Base-by-base conservation (phyloP, 2,329 filamentous ascomycete species). In the Uncinocarpus reesii region DNA sequence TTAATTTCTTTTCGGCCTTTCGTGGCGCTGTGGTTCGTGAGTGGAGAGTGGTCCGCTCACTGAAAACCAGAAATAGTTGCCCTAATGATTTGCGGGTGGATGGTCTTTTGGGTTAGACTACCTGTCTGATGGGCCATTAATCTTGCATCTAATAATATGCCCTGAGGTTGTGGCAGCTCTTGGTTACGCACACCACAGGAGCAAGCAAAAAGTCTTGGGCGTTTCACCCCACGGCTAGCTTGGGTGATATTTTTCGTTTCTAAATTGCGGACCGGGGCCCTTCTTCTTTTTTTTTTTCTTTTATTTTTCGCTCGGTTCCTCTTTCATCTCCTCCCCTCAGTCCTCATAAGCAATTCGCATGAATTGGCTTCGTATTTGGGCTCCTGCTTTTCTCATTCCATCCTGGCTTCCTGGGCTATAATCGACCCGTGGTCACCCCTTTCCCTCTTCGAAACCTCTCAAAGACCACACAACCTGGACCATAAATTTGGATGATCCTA, bases 151-250 rank as follows among this genome's bases (percentile, higher is more conserved):
- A 38, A 47, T 47, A 47, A 47, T 47, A 47, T 40, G 42, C 29
- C 13, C 31, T 28, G 29, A 21, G 4, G 29, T 11, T 47, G 35
- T 47, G 36, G 45, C 34, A 41, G 44, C 36, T 41, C 34, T 41
- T 29, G 36, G 45, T 47, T 41, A 47, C 45, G 45, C 45, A 47
- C 45, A 32, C 45, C 20, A 24, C 45, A 47, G 45, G 45, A 47
- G 45, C 45, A 41, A 40, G 36, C 35, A 47, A 49, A 50, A 57
- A 51, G 51, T 55, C 47, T 56, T 59, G 55, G 57, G 52, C 56
- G 60, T 63, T 63, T 63, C 61, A 63, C 60, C 61, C 61, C 61
- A 60, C 60, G 58, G 61, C 62, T 63, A 62, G 60, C 58, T 58
- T 61, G 54, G 52, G 47, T 56, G 53, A 53, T 57, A 51, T 54